Conservation (phyloP, 192 early-diverging fungal species). For the Thamnidium elegans region DNA sequence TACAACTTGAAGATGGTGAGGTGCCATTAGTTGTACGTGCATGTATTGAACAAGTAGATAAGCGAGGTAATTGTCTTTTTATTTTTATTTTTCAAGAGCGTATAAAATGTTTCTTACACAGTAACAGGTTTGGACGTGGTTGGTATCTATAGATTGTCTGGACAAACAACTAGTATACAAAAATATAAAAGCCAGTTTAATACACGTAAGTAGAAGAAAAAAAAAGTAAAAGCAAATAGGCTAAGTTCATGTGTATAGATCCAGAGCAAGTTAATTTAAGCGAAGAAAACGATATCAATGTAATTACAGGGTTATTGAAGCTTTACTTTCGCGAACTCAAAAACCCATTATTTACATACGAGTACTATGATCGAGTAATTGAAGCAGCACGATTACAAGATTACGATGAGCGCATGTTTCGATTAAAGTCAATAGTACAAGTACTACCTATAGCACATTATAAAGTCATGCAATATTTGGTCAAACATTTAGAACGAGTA, state of each 20-base stretch:
- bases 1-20: constrained; percentile 28
- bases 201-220: constrained; percentile 28
- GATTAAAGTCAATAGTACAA: constrained; percentile 66
- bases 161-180: constrained; percentile 61
- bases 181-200: constrained; percentile 61
- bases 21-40: constrained; percentile 60
- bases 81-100: background rate
- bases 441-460: constrained; percentile 59
- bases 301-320: constrained; percentile 68
- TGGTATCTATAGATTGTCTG: constrained; percentile 75
- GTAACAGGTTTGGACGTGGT: constrained; percentile 55
- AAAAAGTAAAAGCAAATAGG: background rate
- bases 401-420: constrained; percentile 67
- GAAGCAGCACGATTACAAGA: constrained; percentile 60
- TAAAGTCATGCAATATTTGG: constrained; percentile 57
- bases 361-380: constrained; percentile 66
- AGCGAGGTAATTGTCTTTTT: constrained; percentile 42
- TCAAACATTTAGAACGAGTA: constrained; percentile 63
- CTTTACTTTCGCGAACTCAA: constrained; percentile 73
- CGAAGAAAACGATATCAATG: constrained; percentile 64
- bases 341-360: constrained; percentile 65
- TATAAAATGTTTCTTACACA: background rate
- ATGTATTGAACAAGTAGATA: constrained; percentile 71
- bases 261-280: constrained; percentile 39
- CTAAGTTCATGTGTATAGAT: background rate